These are phyloP conservation scores for Agastache rugosa DNA, from an alignment of 257 asterid genomes.

Conservation along the genomic window DNA sequence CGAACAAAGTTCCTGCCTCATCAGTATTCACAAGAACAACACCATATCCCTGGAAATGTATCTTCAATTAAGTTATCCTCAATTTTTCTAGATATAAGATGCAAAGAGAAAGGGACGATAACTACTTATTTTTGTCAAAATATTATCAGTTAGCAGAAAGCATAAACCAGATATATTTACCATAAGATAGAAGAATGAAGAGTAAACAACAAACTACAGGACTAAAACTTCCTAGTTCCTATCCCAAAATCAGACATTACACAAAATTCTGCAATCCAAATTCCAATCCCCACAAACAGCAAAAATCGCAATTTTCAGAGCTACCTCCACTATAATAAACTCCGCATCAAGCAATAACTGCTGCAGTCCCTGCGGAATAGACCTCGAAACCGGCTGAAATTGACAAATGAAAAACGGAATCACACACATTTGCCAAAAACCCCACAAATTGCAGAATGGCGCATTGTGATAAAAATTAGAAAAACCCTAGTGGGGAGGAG, in stretches of 20 bases:
- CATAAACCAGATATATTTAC: neutral
- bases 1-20: slow-evolving; percentile 88
- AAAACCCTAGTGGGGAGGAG: slow-evolving; percentile 46
- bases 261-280: slow-evolving; percentile 4
- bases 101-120: slow-evolving; percentile 16
- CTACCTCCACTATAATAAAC: slow-evolving; percentile 75
- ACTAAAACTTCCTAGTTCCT: slow-evolving; percentile 12
- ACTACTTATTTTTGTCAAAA: slow-evolving; percentile 5
- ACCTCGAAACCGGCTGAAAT: slow-evolving; percentile 70
- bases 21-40: slow-evolving; percentile 96
- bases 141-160: neutral
- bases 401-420: neutral
- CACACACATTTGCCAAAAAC: slow-evolving; percentile 6
- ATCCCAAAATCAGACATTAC: slow-evolving; percentile 19
- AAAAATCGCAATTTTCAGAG: slow-evolving; percentile 18
- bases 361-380: slow-evolving; percentile 67
- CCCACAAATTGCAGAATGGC: slow-evolving; percentile 2
- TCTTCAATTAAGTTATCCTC: slow-evolving; percentile 38
- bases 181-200: neutral
- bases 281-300: neutral
- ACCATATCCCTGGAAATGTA: slow-evolving; percentile 71
- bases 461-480: neutral
- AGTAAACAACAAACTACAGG: slow-evolving; percentile 23
- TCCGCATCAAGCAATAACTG: slow-evolving; percentile 74
- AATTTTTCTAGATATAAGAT: slow-evolving; percentile 7